Evolutionary conservation across 2,329 filamentous ascomycete genomes (phyloP).

Genomic region (Phoma sp.): DNA sequence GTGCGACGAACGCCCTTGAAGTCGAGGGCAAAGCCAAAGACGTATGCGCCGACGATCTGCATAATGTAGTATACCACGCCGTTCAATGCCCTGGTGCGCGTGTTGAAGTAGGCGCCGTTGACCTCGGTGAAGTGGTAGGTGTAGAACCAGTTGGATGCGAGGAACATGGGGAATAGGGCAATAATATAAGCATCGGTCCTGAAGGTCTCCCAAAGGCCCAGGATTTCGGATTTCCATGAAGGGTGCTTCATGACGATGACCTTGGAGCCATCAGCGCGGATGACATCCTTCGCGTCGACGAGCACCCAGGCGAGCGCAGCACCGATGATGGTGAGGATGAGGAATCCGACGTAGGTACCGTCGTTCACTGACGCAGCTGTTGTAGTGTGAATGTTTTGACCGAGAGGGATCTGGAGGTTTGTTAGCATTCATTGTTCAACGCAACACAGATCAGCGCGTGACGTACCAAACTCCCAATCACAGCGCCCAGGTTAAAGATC

Average conservation of each 20-base stretch:
- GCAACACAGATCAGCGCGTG: conserved; percentile 45
- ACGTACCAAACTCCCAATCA: conserved; percentile 76
- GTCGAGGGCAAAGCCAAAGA: conserved; percentile 77
- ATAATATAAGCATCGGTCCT: conserved; percentile 74
- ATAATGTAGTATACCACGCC: conserved; percentile 78
- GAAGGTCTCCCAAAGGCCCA: conserved; percentile 77
- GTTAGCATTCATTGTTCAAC: conserved; percentile 15
- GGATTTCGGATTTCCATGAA: conserved; percentile 79
- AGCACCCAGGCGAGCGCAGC: conserved; percentile 73
- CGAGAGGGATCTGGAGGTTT: conserved; percentile 69
- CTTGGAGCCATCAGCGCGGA: conserved; percentile 76
- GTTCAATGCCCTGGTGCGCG: conserved; percentile 78
- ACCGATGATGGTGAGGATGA: conserved; percentile 79
- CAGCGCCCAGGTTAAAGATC: conserved; percentile 91
- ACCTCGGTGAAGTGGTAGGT: conserved; percentile 79
- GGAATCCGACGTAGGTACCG: conserved; percentile 87
- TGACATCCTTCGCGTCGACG: conserved; percentile 72
- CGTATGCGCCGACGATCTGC: conserved; percentile 77
- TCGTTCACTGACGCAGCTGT: conserved; percentile 64
- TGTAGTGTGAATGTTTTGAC: conserved; percentile 70
- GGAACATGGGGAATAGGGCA: conserved; percentile 81
- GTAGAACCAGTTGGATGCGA: conserved; percentile 81
- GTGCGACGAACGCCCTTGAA: conserved; percentile 63
- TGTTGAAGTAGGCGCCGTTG: conserved; percentile 74
- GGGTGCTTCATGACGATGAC: conserved; percentile 92